Percentiles rank a stretch among this genome's conserved stretches.
Conservation (phyloP, 345 rosid genomes). For the Trapa bicornis region DNA sequence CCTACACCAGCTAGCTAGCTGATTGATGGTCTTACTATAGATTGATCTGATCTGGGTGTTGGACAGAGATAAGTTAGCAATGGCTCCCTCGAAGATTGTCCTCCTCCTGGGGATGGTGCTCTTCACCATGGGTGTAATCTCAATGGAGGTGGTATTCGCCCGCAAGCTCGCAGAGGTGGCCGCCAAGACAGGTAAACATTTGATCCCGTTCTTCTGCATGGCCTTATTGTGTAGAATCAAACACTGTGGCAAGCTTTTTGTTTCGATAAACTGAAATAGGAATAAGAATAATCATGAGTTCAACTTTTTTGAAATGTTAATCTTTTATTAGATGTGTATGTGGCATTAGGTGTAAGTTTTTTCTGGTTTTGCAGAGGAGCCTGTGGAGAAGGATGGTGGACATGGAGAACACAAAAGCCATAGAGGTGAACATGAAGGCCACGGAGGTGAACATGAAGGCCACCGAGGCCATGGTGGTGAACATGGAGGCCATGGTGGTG, state of each 20-base stretch:
- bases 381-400: neutral
- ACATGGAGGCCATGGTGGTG: too few relatives aligned
- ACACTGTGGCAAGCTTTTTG: too few relatives aligned
- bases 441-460: too few relatives aligned
- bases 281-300: too few relatives aligned
- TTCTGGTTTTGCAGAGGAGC: neutral
- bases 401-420: neutral
- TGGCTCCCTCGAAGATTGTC: slow-evolving; percentile 15
- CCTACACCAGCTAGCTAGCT: neutral
- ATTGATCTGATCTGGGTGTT: neutral
- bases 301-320: too few relatives aligned
- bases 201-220: too few relatives aligned
- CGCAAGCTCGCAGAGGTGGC: slow-evolving; percentile 11
- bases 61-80: neutral
- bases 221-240: too few relatives aligned
- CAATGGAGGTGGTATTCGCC: slow-evolving; percentile 16
- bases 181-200: neutral
- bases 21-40: too few relatives aligned
- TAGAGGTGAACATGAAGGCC: neutral
- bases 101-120: slow-evolving; percentile 13
- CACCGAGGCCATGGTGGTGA: too few relatives aligned
- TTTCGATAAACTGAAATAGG: too few relatives aligned
- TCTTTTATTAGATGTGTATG: too few relatives aligned
- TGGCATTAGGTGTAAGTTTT: too few relatives aligned
- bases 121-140: slow-evolving; percentile 11